phyloP scores from a whole-genome alignment of 495 filamentous ascomycete species.

The Chaetomidium leptoderma region DNA sequence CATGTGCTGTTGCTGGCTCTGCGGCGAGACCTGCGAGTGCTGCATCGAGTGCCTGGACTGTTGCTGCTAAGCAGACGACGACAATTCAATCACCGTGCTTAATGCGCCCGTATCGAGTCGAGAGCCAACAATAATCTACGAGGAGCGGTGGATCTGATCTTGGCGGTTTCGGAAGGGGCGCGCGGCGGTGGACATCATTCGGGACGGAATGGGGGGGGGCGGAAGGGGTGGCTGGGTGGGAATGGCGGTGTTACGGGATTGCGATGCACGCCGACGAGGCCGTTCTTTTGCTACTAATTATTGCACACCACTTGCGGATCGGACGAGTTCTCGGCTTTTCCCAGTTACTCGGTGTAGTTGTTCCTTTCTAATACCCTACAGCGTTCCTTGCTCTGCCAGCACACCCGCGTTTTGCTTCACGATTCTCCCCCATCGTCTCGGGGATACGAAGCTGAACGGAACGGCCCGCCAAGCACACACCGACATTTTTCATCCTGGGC shows the following conservation, averaged over 20 bases:
- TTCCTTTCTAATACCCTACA: no score
- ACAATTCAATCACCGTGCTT: not conserved
- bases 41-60: conserved; percentile 25
- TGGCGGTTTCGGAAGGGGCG: not conserved
- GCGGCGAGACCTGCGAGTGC: conserved; percentile 29
- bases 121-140: not conserved
- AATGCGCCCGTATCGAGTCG: not conserved
- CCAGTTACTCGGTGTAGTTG: no score
- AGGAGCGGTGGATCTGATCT: not conserved
- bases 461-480: not conserved
- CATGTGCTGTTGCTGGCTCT: conserved; percentile 29
- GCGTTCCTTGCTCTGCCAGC: no score
- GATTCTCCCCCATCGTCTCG: not conserved
- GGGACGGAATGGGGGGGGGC: not conserved
- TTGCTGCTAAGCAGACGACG: conserved; percentile 19
- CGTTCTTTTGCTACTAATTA: no score
- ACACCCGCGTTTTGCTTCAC: no score
- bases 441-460: no score
- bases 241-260: no score
- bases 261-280: no score
- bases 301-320: no score
- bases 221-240: no score
- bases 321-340: no score
- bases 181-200: not conserved
- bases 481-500: not conserved